Evolutionary conservation across 176 grass and related monocot species (phyloP).

Genomic region (Triticum dicoccoides): DNA sequence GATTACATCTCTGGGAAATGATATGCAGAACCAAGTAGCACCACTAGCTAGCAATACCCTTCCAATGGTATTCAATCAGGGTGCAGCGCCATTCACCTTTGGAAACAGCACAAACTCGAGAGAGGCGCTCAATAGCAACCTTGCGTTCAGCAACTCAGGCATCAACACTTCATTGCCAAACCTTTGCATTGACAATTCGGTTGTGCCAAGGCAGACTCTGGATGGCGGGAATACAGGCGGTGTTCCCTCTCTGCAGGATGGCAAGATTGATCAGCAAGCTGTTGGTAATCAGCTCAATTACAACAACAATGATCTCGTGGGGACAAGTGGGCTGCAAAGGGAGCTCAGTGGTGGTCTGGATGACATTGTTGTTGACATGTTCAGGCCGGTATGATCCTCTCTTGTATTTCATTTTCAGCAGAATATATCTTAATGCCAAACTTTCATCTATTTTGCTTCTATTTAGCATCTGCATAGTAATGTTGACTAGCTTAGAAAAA

Average conservation of each 20-base stretch:
- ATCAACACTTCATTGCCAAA: conserved; percentile 51
- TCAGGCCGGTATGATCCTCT: conserved; percentile 49
- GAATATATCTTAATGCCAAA: not conserved
- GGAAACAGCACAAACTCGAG: conserved; percentile 33
- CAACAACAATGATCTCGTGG: conserved; percentile 47
- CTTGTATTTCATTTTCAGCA: not conserved
- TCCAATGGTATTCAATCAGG: conserved; percentile 32
- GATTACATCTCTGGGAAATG: conserved; percentile 46
- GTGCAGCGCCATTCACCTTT: conserved; percentile 33
- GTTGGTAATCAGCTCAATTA: conserved; percentile 27
- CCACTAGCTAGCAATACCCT: conserved; percentile 28
- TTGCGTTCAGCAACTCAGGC: conserved; percentile 40
- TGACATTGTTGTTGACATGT: conserved; percentile 57
- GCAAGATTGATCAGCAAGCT: conserved; percentile 36
- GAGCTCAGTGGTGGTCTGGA: conserved; percentile 52
- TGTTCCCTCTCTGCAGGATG: conserved; percentile 23
- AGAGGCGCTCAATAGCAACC: conserved; percentile 40
- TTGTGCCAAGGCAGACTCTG: conserved; percentile 29
- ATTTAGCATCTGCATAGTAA: not conserved
- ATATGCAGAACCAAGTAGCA: conserved; percentile 30
- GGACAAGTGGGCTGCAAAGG: conserved; percentile 38
- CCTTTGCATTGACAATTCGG: conserved; percentile 31
- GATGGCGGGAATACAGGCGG: conserved; percentile 25
- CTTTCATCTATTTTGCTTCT: not conserved
- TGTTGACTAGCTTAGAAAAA: not conserved